Conservation (phyloP, 2,329 filamentous ascomycete species). For the Amesomyces nigricolor region DNA sequence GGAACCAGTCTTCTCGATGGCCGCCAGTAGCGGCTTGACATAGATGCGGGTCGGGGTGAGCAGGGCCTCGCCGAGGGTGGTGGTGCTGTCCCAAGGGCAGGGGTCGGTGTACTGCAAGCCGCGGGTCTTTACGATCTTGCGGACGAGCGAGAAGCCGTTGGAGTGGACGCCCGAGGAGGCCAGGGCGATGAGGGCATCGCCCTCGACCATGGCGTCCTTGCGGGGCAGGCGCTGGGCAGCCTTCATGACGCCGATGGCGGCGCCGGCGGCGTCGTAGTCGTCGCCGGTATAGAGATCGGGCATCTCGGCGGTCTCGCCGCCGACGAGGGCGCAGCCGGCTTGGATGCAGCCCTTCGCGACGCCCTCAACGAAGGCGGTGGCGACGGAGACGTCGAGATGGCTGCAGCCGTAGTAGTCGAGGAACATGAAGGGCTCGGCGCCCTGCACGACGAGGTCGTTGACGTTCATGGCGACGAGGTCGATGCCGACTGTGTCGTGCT, state of each 20-base stretch:
- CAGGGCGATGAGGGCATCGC: constrained; percentile 81
- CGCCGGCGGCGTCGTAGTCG: constrained; percentile 90
- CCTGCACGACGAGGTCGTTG: constrained; percentile 94
- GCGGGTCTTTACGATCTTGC: constrained; percentile 73
- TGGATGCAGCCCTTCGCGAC: constrained; percentile 83
- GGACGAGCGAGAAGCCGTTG: constrained; percentile 95
- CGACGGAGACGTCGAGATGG: constrained; percentile 70
- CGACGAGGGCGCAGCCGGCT: constrained; percentile 84
- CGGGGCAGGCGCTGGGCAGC: constrained; percentile 67
- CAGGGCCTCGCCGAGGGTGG: constrained; percentile 64
- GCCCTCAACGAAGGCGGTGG: constrained; percentile 82
- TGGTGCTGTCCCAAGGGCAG: constrained; percentile 64
- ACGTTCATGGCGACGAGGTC: constrained; percentile 99
- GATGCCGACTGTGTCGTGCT: constrained; percentile 92
- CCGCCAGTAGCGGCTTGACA: constrained; percentile 71
- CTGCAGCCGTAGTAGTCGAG: constrained; percentile 97
- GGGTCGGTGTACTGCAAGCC: constrained; percentile 64
- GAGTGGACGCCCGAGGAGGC: constrained; percentile 86
- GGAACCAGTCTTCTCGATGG: constrained; percentile 47
- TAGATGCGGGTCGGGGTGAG: constrained; percentile 92
- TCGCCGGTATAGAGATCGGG: constrained; percentile 84
- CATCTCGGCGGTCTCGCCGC: constrained; percentile 98
- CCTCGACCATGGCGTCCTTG: constrained; percentile 67
- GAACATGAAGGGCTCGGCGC: constrained; percentile 91
- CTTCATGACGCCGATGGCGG: constrained; percentile 78